These are phyloP conservation scores for Saccharomyces hybrid DNA, from an alignment of 1,139 yeast genomes.

Conservation along the genomic window DNA sequence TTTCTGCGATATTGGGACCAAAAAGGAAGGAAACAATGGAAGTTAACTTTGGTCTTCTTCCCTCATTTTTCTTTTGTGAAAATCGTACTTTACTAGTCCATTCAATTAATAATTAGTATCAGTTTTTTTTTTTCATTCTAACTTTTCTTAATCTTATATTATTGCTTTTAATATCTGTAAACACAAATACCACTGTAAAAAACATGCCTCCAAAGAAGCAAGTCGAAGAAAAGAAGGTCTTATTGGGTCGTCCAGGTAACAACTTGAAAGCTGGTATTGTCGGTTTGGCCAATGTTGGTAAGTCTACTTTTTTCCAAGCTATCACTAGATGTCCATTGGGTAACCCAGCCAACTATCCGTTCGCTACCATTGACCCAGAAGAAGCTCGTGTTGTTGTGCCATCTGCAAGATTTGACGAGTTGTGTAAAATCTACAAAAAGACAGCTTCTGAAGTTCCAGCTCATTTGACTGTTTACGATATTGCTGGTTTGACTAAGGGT, in stretches of 20 bases:
- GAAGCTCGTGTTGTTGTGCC: constrained; percentile 98
- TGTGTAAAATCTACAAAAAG: constrained; percentile 57
- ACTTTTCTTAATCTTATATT: neutral
- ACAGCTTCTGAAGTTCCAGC: constrained; percentile 91
- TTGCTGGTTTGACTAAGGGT: constrained; percentile 97
- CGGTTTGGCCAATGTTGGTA: constrained; percentile 95
- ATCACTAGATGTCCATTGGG: constrained; percentile 88
- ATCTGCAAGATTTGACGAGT: constrained; percentile 76
- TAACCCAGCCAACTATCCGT: constrained; percentile 97
- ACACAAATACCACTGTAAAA: neutral
- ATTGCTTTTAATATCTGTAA: neutral
- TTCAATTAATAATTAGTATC: neutral
- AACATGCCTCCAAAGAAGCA: constrained; percentile 92
- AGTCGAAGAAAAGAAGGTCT: constrained; percentile 79
- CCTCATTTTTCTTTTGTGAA: neutral
- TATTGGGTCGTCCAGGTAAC: constrained; percentile 97
- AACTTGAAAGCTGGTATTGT: constrained; percentile 95
- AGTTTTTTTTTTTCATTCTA: neutral
- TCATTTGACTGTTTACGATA: constrained; percentile 86
- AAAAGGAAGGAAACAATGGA: neutral
- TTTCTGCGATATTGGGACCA: neutral
- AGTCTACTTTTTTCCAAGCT: constrained; percentile 85
- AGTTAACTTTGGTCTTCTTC: neutral
- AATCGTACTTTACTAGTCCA: constrained; percentile 6
- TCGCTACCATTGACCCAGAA: constrained; percentile 98